Base-by-base conservation (phyloP, 176 grass and related monocot genomes). In the Zoysia pacifica region DNA sequence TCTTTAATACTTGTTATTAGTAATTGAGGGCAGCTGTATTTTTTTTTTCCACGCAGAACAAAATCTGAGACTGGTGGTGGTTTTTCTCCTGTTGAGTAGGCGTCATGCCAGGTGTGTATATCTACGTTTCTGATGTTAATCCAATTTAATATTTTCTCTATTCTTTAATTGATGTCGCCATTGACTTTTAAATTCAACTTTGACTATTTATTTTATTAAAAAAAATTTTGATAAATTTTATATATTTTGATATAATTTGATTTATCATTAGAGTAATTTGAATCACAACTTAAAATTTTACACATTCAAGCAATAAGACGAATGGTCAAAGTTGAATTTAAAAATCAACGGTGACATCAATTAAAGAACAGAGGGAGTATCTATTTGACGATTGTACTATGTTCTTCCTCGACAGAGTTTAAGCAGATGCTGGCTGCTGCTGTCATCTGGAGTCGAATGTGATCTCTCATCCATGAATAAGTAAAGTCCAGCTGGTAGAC, bases 1-100 rank as follows among this genome's bases (percentile, higher is more conserved):
- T 7, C 12, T 74, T 48, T 70, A 63, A 65, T 74, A 42, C 56
- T 1, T 67, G 12, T 67, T 44, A 18, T 36, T n/a, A 60, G 20
- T 18, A 77, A 56, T 14, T 19, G 13, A 51, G 43, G 49, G 38
- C 80, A 36, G 19, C 15, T 77, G 5, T 83, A 36, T 73, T 42
- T 43, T 62, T 78, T 42, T 72, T 55, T 44, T 67, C 48, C 65
- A 37, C 65, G 69, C 88, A 98, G 95, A 74, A 94, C 88, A 48
- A 84, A 89, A 79, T 92, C 86, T 65, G 83, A 94, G 55, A 67
- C 69, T 18, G 90, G 86, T 68, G 87, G 90, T 56, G 80, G 91
- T 72, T 83, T 94, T 67, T 86, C 89, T 16, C 91, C 84, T 80
- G 85, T 97, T 37, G 94, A 97, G 80, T 97, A 86, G 84, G n/a